Evolutionary conservation across 179 eudicot species (phyloP).

Genomic region (Amaranthus tricolor): DNA sequence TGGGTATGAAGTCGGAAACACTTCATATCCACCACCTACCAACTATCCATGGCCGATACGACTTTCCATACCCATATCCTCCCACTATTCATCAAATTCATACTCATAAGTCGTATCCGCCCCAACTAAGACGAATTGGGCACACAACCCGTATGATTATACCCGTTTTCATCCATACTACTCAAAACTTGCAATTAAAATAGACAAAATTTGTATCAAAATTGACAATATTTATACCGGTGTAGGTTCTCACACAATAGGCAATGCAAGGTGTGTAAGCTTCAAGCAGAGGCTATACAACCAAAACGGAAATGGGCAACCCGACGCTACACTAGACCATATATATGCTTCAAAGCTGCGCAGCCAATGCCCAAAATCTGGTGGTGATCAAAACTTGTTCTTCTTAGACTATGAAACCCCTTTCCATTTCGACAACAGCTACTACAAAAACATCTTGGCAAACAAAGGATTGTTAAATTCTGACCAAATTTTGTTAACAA

Average conservation of each 20-base stretch:
- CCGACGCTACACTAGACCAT: constrained; percentile 50
- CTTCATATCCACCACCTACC: no score
- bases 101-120: no score
- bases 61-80: no score
- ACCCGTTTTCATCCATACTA: no score
- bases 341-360: constrained; percentile 54
- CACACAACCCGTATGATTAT: no score
- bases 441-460: constrained; percentile 63
- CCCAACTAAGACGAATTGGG: no score
- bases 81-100: no score
- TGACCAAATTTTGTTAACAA: constrained; percentile 60
- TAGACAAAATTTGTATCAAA: no score
- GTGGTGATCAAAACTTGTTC: constrained; percentile 72
- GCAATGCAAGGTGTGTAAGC: constrained; percentile 72
- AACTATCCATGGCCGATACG: no score
- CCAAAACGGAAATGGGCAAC: constrained; percentile 51
- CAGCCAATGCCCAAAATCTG: constrained; percentile 59
- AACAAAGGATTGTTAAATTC: constrained; percentile 58
- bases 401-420: constrained; percentile 59
- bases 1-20: no score
- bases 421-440: constrained; percentile 60
- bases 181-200: no score
- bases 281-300: constrained; percentile 82
- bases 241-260: constrained; percentile 82
- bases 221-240: neutral